Evolutionary conservation across 495 filamentous ascomycete species (phyloP).

Genomic region (Glutinoglossum americanum): DNA sequence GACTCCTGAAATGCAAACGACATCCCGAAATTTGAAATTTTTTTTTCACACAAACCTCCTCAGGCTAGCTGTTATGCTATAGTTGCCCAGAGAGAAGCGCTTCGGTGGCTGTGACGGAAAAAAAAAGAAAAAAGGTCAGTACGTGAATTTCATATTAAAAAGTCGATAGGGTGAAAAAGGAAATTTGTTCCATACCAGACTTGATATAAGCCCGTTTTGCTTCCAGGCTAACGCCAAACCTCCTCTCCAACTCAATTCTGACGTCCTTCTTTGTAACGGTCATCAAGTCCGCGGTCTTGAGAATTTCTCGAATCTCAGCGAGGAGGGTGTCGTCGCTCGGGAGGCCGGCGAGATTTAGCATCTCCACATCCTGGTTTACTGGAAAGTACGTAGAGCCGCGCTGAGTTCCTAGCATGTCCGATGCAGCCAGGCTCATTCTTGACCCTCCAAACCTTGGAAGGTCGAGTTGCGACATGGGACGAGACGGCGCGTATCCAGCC

Average conservation of each 20-base stretch:
- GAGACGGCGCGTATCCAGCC: conserved; percentile 28
- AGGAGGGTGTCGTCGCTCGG: conserved; percentile 79
- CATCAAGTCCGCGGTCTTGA: conserved; percentile 87
- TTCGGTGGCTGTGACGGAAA: conserved; percentile 23
- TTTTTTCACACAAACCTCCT: background rate
- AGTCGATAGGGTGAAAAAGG: too few relatives aligned
- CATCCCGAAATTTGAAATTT: background rate
- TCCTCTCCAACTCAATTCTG: conserved; percentile 74
- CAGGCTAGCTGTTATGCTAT: conserved; percentile 4
- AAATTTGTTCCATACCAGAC: conserved; percentile 73
- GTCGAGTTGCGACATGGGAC: conserved; percentile 60
- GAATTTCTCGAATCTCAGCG: conserved; percentile 82
- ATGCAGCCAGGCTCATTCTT: conserved; percentile 62
- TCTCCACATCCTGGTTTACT: conserved; percentile 32
- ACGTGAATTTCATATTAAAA: too few relatives aligned
- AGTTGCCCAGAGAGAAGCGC: conserved; percentile 26
- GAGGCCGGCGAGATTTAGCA: conserved; percentile 44
- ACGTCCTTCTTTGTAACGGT: conserved; percentile 95
- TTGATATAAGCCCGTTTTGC: conserved; percentile 75
- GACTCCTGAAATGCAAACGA: background rate
- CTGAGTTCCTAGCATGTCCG: conserved; percentile 37
- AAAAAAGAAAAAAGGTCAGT: conserved; percentile 1
- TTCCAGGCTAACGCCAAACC: conserved; percentile 69
- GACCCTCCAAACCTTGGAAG: conserved; percentile 27
- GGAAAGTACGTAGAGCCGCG: conserved; percentile 27